These are phyloP conservation scores for Amesomyces nigricolor DNA, from an alignment of 2,329 filamentous ascomycete genomes.

Conservation along the genomic window DNA sequence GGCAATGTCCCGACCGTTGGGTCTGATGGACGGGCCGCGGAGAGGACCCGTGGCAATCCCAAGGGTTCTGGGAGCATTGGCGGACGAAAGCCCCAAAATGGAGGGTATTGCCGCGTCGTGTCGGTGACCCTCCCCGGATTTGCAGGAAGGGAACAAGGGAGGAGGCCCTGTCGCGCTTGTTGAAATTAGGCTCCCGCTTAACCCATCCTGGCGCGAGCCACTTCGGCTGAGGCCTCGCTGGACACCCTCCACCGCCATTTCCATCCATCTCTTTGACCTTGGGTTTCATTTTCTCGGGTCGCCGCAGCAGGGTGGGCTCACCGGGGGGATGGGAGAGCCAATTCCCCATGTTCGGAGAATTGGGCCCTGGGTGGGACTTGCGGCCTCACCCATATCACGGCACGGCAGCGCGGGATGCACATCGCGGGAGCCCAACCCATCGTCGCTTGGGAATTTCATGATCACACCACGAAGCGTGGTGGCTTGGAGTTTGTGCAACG, in stretches of 20 bases:
- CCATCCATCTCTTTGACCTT: constrained; percentile 1
- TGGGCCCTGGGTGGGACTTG: constrained; percentile 1
- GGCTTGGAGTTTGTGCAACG: constrained; percentile 2
- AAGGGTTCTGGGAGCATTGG: constrained; percentile 18
- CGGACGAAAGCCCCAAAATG: constrained; percentile 16
- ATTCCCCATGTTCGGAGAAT: constrained; percentile 7
- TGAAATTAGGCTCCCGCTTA: constrained; percentile 10
- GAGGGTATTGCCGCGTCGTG: constrained; percentile 17
- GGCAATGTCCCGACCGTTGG: constrained; percentile 20
- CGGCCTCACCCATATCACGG: neutral
- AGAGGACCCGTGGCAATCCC: constrained; percentile 19
- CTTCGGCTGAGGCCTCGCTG: constrained; percentile 1
- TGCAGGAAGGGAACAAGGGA: constrained; percentile 11
- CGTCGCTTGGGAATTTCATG: too few species aligned
- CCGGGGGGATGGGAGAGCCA: constrained; percentile 8
- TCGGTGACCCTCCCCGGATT: constrained; percentile 23
- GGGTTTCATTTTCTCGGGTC: constrained; percentile 13
- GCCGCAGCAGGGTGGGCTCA: constrained; percentile 4
- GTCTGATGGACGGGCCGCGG: constrained; percentile 23
- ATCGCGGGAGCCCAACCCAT: too few species aligned
- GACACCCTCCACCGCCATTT: constrained; percentile 17
- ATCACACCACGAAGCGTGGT: neutral
- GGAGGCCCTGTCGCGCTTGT: constrained; percentile 10
- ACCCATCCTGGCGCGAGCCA: constrained; percentile 9
- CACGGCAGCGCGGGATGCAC: neutral